Base-by-base conservation (phyloP, 352 stramenopile species). In the Pythium monospermum region DNA sequence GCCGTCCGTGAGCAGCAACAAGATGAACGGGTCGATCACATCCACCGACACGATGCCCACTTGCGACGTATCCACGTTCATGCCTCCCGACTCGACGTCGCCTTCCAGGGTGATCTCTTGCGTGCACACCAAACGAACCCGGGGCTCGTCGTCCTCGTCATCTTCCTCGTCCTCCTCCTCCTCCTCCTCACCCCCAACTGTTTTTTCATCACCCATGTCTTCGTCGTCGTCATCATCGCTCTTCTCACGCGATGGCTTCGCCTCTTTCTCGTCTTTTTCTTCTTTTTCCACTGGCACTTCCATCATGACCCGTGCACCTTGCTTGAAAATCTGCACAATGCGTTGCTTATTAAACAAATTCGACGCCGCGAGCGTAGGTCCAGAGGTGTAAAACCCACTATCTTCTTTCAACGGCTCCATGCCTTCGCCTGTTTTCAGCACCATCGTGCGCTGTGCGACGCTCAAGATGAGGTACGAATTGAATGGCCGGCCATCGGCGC, bases 301-400 rank as follows among this genome's bases (percentile, higher is more conserved):
- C 43, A 83, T 85, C 81, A 91, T 91, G 36, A 91, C 77, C 13
- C 81, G 76, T 19, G 74, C 77, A 15, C 83, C 83, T 62, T 91
- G 83, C 39, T 88, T 87, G 52, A 91, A 94, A 37, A 94, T 81
- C 49, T 94, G 83, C 12, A 94, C 73, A 50, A 94, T 94, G 0
- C 83, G 79, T 41, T 89, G 73, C 38, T 84, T 79, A 45, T 79
- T 68, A 43, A 94, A 90, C 55, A 94, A 31, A 35, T 94, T 94
- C 3, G 81, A 73, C 1, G 81, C 81, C 6, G 78, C 76, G 18
- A 94, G 62, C 1, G 83, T 94, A 18, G 83, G 75, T 0, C 83
- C 83, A 10, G 78, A 87, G 2, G 81, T 88, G 42, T 91, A 94
- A 46, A 94, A 92, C 0, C 83, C 83, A 36, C 77, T 88, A 41